A percentile compares a stretch with the other conserved stretches of the same genome.
Evolutionary conservation across 495 filamentous ascomycete species (phyloP).

Genomic region (Xylaria flabelliformis): DNA sequence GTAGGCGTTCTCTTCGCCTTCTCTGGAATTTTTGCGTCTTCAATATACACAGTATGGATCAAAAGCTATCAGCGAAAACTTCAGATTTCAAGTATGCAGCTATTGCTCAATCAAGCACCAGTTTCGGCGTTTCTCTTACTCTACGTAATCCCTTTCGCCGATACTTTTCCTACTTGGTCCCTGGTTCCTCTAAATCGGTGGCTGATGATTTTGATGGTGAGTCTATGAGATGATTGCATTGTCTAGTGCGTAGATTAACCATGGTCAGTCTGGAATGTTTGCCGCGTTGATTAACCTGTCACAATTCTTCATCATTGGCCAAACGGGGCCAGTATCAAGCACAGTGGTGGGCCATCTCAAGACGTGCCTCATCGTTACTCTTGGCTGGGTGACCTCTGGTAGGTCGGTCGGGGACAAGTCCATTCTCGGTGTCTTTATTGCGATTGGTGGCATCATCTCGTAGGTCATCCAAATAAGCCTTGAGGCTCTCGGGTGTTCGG

Average conservation of each 20-base stretch:
- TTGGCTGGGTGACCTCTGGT: slow-evolving; percentile 62
- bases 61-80: slow-evolving; percentile 70
- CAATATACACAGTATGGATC: slow-evolving; percentile 75
- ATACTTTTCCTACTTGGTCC: slow-evolving; percentile 63
- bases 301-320: slow-evolving; percentile 77
- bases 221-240: slow-evolving; percentile 28
- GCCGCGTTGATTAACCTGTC: slow-evolving; percentile 75
- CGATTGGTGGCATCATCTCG: slow-evolving; percentile 62
- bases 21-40: slow-evolving; percentile 66
- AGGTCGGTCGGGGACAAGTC: slow-evolving; percentile 59
- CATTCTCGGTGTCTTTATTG: slow-evolving; percentile 59
- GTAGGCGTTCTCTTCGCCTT: slow-evolving; percentile 70
- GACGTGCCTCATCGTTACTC: slow-evolving; percentile 63
- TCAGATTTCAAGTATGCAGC: slow-evolving; percentile 72
- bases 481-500: background rate
- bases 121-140: slow-evolving; percentile 67
- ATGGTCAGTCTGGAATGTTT: slow-evolving; percentile 60
- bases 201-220: slow-evolving; percentile 62
- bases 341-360: slow-evolving; percentile 75
- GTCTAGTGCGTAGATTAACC: slow-evolving; percentile 31
- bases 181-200: slow-evolving; percentile 57
- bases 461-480: slow-evolving; percentile 40
- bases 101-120: slow-evolving; percentile 75
- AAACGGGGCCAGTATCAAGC: slow-evolving; percentile 71
- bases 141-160: slow-evolving; percentile 69